Percentiles rank a stretch among this genome's conserved stretches.
Conservation (phyloP, 192 early-diverging fungal genomes). For the Backusella liffmaniae region DNA sequence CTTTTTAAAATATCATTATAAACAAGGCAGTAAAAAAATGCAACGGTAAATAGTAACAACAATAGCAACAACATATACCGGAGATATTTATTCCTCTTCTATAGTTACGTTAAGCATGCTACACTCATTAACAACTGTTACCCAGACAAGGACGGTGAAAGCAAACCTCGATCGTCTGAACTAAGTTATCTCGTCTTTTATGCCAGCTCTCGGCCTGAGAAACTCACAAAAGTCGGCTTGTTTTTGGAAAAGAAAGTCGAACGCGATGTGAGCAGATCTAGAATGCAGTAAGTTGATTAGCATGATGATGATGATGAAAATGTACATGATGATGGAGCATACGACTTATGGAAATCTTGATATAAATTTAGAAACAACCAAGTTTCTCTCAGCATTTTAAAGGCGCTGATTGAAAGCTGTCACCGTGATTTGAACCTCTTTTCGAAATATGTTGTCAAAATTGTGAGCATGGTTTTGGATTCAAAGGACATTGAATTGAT, state of each 20-base stretch:
- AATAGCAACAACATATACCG: not conserved
- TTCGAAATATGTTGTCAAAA: slow-evolving; percentile 73
- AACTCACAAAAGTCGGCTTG: slow-evolving; percentile 85
- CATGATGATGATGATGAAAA: not conserved
- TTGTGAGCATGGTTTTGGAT: slow-evolving; percentile 56
- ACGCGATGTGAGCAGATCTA: slow-evolving; percentile 60
- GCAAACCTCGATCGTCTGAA: slow-evolving; percentile 72
- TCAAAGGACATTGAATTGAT: slow-evolving; percentile 59
- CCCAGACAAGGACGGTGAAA: slow-evolving; percentile 62
- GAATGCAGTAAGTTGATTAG: slow-evolving; percentile 55
- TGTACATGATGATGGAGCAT: not conserved
- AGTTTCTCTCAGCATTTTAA: slow-evolving; percentile 73
- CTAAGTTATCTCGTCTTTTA: slow-evolving; percentile 89
- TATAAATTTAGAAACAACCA: slow-evolving; percentile 50
- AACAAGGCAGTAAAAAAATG: not conserved
- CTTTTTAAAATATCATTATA: not conserved
- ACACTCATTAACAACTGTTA: slow-evolving; percentile 77
- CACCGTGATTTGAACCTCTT: slow-evolving; percentile 77
- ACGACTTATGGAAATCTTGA: not conserved
- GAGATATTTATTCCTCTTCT: not conserved
- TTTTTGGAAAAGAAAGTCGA: slow-evolving; percentile 74
- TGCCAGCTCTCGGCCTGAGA: slow-evolving; percentile 81
- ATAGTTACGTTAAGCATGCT: slow-evolving; percentile 74
- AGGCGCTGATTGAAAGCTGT: slow-evolving; percentile 68
- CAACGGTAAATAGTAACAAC: not conserved